Percentiles rank a stretch among this genome's conserved stretches.
Evolutionary conservation across 345 rosid genomes (phyloP).

Genomic region (Raphanus sativus): DNA sequence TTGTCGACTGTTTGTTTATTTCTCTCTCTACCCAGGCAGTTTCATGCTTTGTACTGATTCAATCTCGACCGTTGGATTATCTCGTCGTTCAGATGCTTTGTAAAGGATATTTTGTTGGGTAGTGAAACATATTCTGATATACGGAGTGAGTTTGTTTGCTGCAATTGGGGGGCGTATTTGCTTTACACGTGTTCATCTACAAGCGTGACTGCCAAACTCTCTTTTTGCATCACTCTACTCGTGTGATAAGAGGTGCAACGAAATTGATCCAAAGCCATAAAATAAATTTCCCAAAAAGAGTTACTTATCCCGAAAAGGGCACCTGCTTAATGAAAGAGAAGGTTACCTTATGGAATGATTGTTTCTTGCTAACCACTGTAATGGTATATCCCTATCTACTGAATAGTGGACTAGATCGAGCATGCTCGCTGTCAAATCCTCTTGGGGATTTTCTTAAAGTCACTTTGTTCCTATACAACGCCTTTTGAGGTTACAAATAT

Average conservation of each 20-base stretch:
- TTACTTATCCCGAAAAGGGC: background rate
- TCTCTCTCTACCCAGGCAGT: constrained; percentile 18
- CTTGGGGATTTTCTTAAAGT: background rate
- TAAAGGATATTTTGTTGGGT: constrained; percentile 22
- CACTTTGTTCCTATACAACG: background rate
- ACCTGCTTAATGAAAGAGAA: background rate
- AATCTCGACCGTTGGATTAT: constrained; percentile 28
- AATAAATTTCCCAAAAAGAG: background rate
- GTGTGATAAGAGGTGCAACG: background rate
- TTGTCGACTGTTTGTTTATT: constrained; percentile 34
- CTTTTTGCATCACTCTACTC: background rate
- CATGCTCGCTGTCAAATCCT: background rate
- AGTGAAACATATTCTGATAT: constrained; percentile 35
- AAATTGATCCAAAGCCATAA: background rate
- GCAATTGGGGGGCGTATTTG: background rate
- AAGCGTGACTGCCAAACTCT: background rate
- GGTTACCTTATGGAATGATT: background rate
- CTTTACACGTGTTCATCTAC: constrained; percentile 1
- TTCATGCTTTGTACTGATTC: constrained; percentile 26
- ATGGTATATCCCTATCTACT: background rate
- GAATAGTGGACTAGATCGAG: background rate
- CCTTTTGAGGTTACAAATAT: background rate
- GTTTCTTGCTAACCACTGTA: background rate
- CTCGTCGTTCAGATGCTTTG: constrained; percentile 1
- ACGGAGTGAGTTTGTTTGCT: constrained; percentile 17